Conservation (phyloP, 371 early-diverging fungal genomes). For the Rhizomucor pusillus region DNA sequence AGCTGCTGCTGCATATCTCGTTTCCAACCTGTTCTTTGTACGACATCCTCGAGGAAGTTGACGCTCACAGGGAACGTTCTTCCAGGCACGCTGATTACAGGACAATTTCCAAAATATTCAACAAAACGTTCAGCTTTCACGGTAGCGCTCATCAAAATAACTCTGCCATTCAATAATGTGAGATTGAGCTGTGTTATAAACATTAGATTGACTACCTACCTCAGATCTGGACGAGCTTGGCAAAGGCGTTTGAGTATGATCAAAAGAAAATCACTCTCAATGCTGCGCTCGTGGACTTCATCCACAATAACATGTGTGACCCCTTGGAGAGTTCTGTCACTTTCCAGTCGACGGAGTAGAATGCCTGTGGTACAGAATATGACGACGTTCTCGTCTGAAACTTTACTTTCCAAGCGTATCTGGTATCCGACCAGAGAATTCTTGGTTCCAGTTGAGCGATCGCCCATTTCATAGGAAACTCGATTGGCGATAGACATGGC, state of each 20-base stretch:
- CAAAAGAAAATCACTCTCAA: slow-evolving; percentile 83
- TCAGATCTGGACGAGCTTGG: slow-evolving; percentile 51
- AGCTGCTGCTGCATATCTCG: no score
- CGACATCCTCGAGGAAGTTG: slow-evolving; percentile 74
- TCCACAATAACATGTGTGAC: slow-evolving; percentile 79
- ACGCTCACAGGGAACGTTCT: slow-evolving; percentile 78
- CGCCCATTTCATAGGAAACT: slow-evolving; percentile 82
- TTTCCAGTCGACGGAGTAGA: slow-evolving; percentile 65
- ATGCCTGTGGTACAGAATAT: slow-evolving; percentile 81
- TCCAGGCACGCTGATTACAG: slow-evolving; percentile 77
- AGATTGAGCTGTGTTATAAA: slow-evolving; percentile 1
- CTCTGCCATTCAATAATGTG: slow-evolving; percentile 25
- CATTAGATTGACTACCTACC: slow-evolving; percentile 56
- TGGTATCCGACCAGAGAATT: slow-evolving; percentile 80
- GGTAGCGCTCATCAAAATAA: slow-evolving; percentile 88
- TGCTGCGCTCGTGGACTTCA: slow-evolving; percentile 84
- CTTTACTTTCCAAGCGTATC: slow-evolving; percentile 71
- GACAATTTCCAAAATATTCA: slow-evolving; percentile 64
- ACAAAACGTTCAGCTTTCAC: slow-evolving; percentile 66
- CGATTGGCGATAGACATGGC: slow-evolving; percentile 91
- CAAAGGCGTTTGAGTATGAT: slow-evolving; percentile 57
- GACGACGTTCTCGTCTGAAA: slow-evolving; percentile 56
- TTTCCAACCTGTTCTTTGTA: slow-evolving; percentile 52
- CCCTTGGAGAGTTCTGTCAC: slow-evolving; percentile 56
- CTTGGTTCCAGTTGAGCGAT: slow-evolving; percentile 44